Evolutionary conservation across 1,284 basidiomycete species (phyloP).

Genomic region (Malassezia globosa): DNA sequence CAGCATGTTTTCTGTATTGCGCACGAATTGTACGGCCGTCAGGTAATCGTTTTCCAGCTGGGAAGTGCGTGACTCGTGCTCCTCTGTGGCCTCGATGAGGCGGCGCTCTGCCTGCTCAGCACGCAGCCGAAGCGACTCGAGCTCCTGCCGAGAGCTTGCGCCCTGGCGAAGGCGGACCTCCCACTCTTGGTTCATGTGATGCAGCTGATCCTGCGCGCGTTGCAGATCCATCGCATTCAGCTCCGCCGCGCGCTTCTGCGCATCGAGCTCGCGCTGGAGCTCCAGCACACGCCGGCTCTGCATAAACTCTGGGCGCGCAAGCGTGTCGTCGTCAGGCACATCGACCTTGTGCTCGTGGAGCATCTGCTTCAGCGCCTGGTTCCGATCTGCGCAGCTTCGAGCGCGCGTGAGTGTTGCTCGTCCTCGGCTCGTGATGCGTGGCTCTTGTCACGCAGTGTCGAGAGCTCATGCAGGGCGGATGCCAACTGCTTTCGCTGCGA

Average conservation of each 20-base stretch:
- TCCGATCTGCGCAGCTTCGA: constrained; percentile 62
- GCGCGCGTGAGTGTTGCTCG: constrained; percentile 51
- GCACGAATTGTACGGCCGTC: constrained; percentile 65
- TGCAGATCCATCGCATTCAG: constrained; percentile 36
- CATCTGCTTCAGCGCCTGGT: constrained; percentile 71
- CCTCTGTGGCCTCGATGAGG: constrained; percentile 34
- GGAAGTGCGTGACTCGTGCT: constrained; percentile 42
- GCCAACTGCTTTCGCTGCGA: constrained; percentile 67
- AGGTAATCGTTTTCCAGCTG: constrained; percentile 93
- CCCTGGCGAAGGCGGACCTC: constrained; percentile 32
- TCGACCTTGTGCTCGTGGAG: constrained; percentile 61
- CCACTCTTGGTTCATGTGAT: constrained; percentile 35
- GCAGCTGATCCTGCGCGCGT: constrained; percentile 41
- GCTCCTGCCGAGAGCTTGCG: constrained; percentile 48
- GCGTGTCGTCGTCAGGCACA: constrained; percentile 40
- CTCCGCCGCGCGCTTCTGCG: constrained; percentile 23
- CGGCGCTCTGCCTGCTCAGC: constrained; percentile 40
- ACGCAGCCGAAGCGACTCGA: constrained; percentile 64
- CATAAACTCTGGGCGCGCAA: constrained; percentile 30
- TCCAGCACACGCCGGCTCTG: constrained; percentile 35
- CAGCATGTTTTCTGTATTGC: constrained; percentile 98
- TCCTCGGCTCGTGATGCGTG: constrained; percentile 2
- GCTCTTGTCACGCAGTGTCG: constrained; percentile 53
- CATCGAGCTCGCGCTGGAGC: constrained; percentile 41
- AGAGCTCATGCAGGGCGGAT: constrained; percentile 60